These are phyloP conservation scores for Yamadazyma membranifaciens DNA, from an alignment of 1,139 yeast species.

Conservation along the genomic window DNA sequence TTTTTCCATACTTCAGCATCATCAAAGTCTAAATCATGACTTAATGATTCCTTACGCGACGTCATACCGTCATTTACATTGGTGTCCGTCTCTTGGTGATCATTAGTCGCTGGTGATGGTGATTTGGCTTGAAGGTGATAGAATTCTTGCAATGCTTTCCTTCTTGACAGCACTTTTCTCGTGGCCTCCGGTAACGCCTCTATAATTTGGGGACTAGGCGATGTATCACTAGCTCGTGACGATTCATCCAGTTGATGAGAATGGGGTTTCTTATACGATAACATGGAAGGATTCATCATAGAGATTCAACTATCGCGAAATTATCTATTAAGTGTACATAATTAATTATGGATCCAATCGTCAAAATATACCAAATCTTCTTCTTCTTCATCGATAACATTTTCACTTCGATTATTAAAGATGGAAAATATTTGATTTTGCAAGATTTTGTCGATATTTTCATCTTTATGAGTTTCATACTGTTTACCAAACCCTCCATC, in stretches of 20 bases:
- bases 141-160: constrained; percentile 46
- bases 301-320: neutral
- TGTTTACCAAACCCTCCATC: constrained; percentile 58
- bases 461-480: constrained; percentile 24
- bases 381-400: constrained; percentile 32
- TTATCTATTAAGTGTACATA: neutral
- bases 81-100: too few species aligned
- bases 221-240: constrained; percentile 6
- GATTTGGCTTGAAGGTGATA: constrained; percentile 31
- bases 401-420: constrained; percentile 34
- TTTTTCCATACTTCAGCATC: constrained; percentile 26
- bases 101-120: neutral
- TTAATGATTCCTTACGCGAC: constrained; percentile 1
- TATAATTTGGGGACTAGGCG: neutral
- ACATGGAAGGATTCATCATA: constrained; percentile 18
- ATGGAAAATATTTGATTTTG: constrained; percentile 27
- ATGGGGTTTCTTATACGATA: constrained; percentile 29
- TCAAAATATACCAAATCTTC: constrained; percentile 41
- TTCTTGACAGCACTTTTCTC: constrained; percentile 38
- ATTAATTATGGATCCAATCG: constrained; percentile 30
- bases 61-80: too few species aligned
- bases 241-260: neutral
- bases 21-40: constrained; percentile 14
- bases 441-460: constrained; percentile 7
- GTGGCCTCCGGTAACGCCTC: neutral